Percentiles rank a stretch among this genome's conserved stretches.
phyloP scores from a whole-genome alignment of 2,329 filamentous ascomycete genomes.

The Aureobasidium sp. region DNA sequence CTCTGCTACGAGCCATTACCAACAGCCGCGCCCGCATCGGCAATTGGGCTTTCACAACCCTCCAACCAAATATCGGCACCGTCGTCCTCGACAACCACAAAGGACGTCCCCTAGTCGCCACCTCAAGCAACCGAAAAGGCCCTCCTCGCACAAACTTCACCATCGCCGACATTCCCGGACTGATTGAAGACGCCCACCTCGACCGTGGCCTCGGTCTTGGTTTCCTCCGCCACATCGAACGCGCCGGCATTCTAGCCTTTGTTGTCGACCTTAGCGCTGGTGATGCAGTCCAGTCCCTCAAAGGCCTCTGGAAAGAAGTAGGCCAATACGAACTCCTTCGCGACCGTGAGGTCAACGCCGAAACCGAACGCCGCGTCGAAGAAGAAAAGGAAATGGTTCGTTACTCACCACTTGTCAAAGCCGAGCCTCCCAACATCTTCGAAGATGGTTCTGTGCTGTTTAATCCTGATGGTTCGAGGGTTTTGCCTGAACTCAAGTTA shows the following conservation, averaged over 20 bases:
- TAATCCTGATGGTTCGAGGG: slow-evolving; percentile 20
- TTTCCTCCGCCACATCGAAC: slow-evolving; percentile 90
- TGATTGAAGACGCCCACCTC: slow-evolving; percentile 87
- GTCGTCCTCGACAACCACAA: slow-evolving; percentile 84
- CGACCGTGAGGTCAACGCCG: slow-evolving; percentile 61
- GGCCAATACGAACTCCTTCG: slow-evolving; percentile 78
- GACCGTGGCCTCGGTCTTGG: slow-evolving; percentile 86
- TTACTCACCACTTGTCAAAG: slow-evolving; percentile 17
- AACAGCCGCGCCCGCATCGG: slow-evolving; percentile 85
- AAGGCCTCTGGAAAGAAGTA: slow-evolving; percentile 84
- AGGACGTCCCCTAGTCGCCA: slow-evolving; percentile 57
- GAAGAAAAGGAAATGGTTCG: slow-evolving; percentile 35
- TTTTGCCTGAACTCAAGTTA: slow-evolving; percentile 42
- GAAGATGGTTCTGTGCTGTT: slow-evolving; percentile 23
- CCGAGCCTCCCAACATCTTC: neutral
- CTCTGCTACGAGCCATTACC: slow-evolving; percentile 76
- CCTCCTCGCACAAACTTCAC: slow-evolving; percentile 69
- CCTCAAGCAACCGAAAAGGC: slow-evolving; percentile 25
- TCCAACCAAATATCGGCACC: slow-evolving; percentile 92
- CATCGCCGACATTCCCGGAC: slow-evolving; percentile 88
- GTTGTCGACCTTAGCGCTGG: slow-evolving; percentile 79
- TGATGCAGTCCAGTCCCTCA: slow-evolving; percentile 70
- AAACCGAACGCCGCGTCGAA: slow-evolving; percentile 54
- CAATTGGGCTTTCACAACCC: slow-evolving; percentile 93
- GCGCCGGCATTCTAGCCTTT: slow-evolving; percentile 86